Conservation (phyloP, 768 basidiomycete species). For the Paxillus ammoniavirescens region DNA sequence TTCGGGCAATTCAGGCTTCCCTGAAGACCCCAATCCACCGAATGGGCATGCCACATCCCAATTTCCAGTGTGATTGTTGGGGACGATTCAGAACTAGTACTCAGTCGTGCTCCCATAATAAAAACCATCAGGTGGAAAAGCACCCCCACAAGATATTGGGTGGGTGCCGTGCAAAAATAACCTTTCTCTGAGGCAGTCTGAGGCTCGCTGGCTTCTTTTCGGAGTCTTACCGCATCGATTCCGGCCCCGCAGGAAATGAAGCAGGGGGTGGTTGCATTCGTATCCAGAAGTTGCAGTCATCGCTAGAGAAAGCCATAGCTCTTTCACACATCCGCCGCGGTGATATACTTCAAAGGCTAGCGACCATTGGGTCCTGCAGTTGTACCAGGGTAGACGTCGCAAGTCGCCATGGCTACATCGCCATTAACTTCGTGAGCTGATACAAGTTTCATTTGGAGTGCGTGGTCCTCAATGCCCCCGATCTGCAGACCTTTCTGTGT, state of each 20-base stretch:
- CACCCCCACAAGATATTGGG: slow-evolving; percentile 33
- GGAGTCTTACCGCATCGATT: slow-evolving; percentile 45
- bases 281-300: slow-evolving; percentile 11
- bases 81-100: neutral
- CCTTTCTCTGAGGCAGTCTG: too few relatives aligned
- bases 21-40: too few relatives aligned
- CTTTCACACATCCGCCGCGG: slow-evolving; percentile 42
- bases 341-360: slow-evolving; percentile 30
- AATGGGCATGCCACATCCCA: neutral
- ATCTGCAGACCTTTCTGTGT: slow-evolving; percentile 7
- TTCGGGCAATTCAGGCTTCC: too few relatives aligned
- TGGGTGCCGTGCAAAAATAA: slow-evolving; percentile 3
- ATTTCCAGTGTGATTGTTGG: neutral
- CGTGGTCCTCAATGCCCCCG: slow-evolving; percentile 8
- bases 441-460: slow-evolving; percentile 10
- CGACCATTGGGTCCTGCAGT: slow-evolving; percentile 34
- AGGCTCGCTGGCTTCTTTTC: neutral
- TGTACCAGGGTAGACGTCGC: slow-evolving; percentile 35
- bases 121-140: neutral
- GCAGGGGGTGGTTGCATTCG: slow-evolving; percentile 12
- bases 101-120: neutral
- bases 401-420: slow-evolving; percentile 38
- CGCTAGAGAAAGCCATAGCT: slow-evolving; percentile 14
- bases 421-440: slow-evolving; percentile 6
- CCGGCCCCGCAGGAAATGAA: slow-evolving; percentile 22